Evolutionary conservation across 345 rosid species (phyloP), one percentile per base, ranked within the genome.

Genomic region (Rhodamnia argentea): DNA sequence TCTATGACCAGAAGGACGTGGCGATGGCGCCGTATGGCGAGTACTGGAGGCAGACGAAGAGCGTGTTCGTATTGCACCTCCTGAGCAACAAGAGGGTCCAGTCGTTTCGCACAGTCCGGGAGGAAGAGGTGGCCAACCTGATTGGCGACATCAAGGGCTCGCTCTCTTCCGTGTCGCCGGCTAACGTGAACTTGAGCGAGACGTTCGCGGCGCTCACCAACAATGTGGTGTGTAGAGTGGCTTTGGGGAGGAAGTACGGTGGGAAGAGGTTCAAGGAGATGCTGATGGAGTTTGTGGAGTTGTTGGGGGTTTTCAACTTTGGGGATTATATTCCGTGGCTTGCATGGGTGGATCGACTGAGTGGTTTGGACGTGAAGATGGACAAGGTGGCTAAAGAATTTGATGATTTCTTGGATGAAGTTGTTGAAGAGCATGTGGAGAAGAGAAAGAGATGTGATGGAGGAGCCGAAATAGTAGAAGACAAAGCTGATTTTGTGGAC

Each of bases 11-110:
- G 26, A 89, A 89, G 40, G 94, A 94, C 75, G 53, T 93, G 26
- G 62, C 93, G 1, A 10, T 32, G 5, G 92, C 95, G 2, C 91
- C 94, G 2, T 93, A 94, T n/a, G 95, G 95, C 10, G 95, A 95
- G 85, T 93, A 94, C 47, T 94, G 96, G 98, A 90, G 96, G 70
- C 94, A 94, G 84, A 87, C 92, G 85, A 94, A 88, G 88, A 92
- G 94, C 82, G 52, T 93, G 5, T 89, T 91, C 58, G 89, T 92
- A 42, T 55, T 90, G 5, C 92, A 92, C 52, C 91, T 95, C 60
- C 87, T 94, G 23, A 94, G 90, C 89, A 89, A 76, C 86, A 92
- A 84, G 85, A 93, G 89, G 86, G 94, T 94, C 14, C 89, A 89
- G 5, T 86, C 93, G 2, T 93, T 91, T 75, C 81, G 84, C 7